A percentile compares a stretch with the other conserved stretches of the same genome.
phyloP scores from a whole-genome alignment of 208 protist genomes.

The Tritrichomonas musculus region DNA sequence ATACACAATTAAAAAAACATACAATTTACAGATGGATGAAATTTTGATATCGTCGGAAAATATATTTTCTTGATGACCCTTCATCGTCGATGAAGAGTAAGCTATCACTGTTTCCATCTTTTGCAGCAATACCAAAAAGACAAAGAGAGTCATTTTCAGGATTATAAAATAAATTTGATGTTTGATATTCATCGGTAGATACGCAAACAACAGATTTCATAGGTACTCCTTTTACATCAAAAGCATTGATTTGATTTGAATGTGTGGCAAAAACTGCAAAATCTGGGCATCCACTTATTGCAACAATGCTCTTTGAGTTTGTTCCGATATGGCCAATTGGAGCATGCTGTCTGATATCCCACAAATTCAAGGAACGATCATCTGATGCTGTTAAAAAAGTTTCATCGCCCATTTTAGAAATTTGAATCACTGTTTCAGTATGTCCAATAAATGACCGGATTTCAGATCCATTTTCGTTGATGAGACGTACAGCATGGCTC shows the following conservation, averaged over 20 bases:
- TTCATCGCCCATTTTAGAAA: not conserved
- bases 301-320: not conserved
- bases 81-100: not conserved
- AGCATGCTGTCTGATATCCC: not conserved
- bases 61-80: not conserved
- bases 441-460: not conserved
- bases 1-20: not conserved
- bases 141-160: not conserved
- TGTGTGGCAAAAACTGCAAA: not conserved
- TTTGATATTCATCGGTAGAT: not conserved
- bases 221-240: not conserved
- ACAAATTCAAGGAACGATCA: not conserved
- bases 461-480: not conserved
- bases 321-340: not conserved
- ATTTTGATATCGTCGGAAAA: not conserved
- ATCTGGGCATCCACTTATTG: not conserved
- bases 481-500: too few species aligned
- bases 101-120: not conserved
- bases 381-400: not conserved
- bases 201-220: not conserved
- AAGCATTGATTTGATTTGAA: not conserved
- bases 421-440: not conserved
- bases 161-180: not conserved
- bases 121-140: not conserved
- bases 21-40: not conserved